Base-by-base conservation (phyloP, 2,329 filamentous ascomycete species). In the Akanthomyces dipterigenus region DNA sequence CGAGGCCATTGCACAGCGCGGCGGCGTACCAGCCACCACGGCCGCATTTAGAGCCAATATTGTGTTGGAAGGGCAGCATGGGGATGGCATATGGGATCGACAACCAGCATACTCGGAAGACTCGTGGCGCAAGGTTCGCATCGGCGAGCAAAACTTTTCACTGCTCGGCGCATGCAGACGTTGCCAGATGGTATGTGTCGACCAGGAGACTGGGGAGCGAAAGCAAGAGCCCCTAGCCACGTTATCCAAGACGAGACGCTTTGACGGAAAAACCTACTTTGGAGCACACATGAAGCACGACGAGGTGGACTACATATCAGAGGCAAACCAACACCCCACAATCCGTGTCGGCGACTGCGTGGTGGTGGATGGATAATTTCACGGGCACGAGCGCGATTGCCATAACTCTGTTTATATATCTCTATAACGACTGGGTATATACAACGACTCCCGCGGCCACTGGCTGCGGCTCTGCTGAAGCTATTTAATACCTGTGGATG, bases 101-200 rank as follows among this genome's bases (percentile, higher is more conserved):
- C 73, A 81, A 28, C 80, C 68, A 18, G 72, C 91, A 0, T 98
- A 95, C 71, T 81, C 82, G 0, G 93, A 98, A 75, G 95, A 98
- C 66, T 72, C 77, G 6, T 98, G 93, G 93, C 78, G 77, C 14
- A 79, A 75, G 18, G 68, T 96, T 45, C 79, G 76, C 9, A 88
- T 97, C 62, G 89, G 88, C 1, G 67, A 72, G 2, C 80, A 87
- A 62, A 73, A 75, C 11, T 89, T 91, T 67, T 80, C 88, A 64
- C 84, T 96, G 68, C 76, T 98, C 5, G 93, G 93, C 0, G 84
- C 89, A 3, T 99, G 95, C 69, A 84, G 91, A 63, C 80, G 95
- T 63, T 99, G 95, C 68, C 92, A 96, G 72, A 98, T 99, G 93
- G 88, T 99, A 11, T 97, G 93, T 71, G 85, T 98, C 50, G 88